Evolutionary conservation across 441 rosid species (phyloP), one percentile per base, ranked within the genome.

Genomic region (Biscutella auriculata): DNA sequence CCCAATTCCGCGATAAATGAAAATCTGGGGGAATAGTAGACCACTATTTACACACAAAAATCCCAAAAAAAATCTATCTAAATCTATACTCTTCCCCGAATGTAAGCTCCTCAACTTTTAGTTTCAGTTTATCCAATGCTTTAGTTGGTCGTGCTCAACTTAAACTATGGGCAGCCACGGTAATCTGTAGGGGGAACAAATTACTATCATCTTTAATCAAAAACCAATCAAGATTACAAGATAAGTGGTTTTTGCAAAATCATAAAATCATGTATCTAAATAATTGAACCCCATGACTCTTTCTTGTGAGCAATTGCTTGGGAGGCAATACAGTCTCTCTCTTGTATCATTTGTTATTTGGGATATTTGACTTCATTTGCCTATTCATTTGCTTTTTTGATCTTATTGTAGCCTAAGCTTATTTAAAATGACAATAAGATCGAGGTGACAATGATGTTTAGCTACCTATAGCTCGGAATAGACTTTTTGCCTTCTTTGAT

Each of bases 11-110:
- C n/a, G n/a, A n/a, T n/a, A n/a, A n/a, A n/a, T n/a, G n/a, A n/a
- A n/a, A n/a, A n/a, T n/a, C n/a, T n/a, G n/a, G n/a, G n/a, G n/a
- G n/a, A n/a, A n/a, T n/a, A n/a, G n/a, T n/a, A n/a, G n/a, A n/a
- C n/a, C n/a, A n/a, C n/a, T n/a, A n/a, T n/a, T n/a, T n/a, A n/a
- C n/a, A n/a, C n/a, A n/a, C n/a, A n/a, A n/a, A n/a, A n/a, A n/a
- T n/a, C n/a, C n/a, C n/a, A n/a, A n/a, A n/a, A n/a, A n/a, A n/a
- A n/a, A n/a, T n/a, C n/a, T n/a, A n/a, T n/a, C n/a, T n/a, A n/a
- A n/a, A n/a, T n/a, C n/a, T n/a, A n/a, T n/a, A n/a, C n/a, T 66
- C 60, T 50, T 56, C 73, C 67, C 60, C 77, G 62, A 65, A 55
- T 66, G 35, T 62, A 43, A 65, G 28, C 61, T 60, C 77, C 69